Percentiles rank a stretch among this genome's conserved stretches.
These are phyloP conservation scores for Cyclanthera cordifolia DNA, from an alignment of 306 rosid species.

Conservation along the genomic window DNA sequence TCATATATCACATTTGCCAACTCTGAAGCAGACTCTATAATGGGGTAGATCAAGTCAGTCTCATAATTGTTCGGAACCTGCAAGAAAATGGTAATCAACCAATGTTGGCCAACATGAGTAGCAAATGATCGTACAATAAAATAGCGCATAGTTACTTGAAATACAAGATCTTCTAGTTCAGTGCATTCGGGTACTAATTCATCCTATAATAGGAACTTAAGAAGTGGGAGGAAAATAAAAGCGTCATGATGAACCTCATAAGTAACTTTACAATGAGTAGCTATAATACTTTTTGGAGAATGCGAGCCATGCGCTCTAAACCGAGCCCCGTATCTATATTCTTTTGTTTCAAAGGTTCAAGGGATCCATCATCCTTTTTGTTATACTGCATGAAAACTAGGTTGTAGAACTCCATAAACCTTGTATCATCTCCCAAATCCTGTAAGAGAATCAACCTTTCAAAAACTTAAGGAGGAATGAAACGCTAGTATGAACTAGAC, in stretches of 20 bases:
- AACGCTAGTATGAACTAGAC: conserved; percentile 4
- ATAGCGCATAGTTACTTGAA: not conserved
- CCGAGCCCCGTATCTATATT: conserved; percentile 94
- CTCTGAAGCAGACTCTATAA: conserved; percentile 58
- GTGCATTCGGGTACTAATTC: not conserved
- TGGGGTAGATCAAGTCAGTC: conserved; percentile 92
- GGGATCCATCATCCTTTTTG: conserved; percentile 72
- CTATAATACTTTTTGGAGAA: conserved; percentile 68
- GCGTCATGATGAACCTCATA: not conserved
- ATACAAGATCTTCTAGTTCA: not conserved
- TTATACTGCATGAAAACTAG: conserved; percentile 93
- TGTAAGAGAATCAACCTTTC: conserved; percentile 22
- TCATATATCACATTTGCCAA: conserved; percentile 62
- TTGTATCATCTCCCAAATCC: conserved; percentile 80
- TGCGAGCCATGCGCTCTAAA: conserved; percentile 86
- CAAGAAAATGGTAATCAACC: conserved; percentile 15
- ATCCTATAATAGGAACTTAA: not conserved
- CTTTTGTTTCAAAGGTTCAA: conserved; percentile 83
- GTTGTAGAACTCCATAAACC: conserved; percentile 89
- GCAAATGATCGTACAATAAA: not conserved
- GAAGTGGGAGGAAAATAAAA: not conserved
- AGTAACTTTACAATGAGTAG: conserved; percentile 9
- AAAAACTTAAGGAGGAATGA: conserved; percentile 1
- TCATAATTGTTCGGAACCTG: conserved; percentile 94
- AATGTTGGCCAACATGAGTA: conserved; percentile 16